Base-by-base conservation (phyloP, 768 basidiomycete genomes). In the Mycena capillaripes region DNA sequence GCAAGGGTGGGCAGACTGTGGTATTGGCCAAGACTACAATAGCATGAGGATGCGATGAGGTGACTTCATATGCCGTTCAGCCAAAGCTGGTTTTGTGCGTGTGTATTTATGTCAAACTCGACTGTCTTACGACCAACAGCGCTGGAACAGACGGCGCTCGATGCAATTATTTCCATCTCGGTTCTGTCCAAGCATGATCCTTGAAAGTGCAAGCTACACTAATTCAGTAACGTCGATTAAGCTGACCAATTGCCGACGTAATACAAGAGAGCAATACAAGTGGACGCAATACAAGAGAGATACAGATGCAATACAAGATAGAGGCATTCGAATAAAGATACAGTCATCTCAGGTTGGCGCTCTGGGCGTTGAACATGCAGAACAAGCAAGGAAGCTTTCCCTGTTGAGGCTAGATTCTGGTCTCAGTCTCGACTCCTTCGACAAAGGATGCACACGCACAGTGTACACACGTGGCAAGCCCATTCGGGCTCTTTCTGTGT, bases 401-500 rank as follows among this genome's bases (percentile, higher is more conserved):
- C 88, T 77, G 72, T 93, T 93, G 61, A 84, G 74, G 52, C 91
- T 92, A 69, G 5, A 50, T 21, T 44, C 71, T 12, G 21, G 56
- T 55, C 48, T 76, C 50, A 72, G 69, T 55, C 56, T 52, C 50
- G 61, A 42, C 38, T 46, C 32, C 71, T 68, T 29, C 21, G 57
- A 32, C 38, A 72, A 2, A 16, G 61, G 19, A 11, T 38, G 53
- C 17, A 55, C 2, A 76, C 92, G 81, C 76, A 93, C 92, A 93
- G 78, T 8, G 92, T 94, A 70, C 92, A 94, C 25, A 89, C 82
- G 16, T 81, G 74, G 75, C 92, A 94, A 48, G 78, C 77, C 92
- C 92, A 93, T 21, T 74, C 66, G 25, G 61, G 64, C 23, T 48
- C 67, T 46, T 16, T 21, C 8, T 32, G 38, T 40, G 32, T 23